Conservation (phyloP, 305 asterid species). For the Lippia alba region DNA sequence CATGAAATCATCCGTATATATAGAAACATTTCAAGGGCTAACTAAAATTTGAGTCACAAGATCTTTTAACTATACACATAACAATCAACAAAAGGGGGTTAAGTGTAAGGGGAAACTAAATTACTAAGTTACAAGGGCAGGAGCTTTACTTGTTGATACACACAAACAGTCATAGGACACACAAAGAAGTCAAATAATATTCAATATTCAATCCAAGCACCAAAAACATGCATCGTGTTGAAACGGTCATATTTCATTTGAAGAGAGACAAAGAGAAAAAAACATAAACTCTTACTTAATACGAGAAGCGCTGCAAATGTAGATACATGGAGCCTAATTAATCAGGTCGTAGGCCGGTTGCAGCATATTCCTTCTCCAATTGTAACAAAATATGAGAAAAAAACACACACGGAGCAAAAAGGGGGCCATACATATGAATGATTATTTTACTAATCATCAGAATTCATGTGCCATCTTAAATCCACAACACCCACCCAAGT, state of each 20-base stretch:
- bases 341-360: slow-evolving; percentile 51
- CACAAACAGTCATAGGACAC: slow-evolving; percentile 1
- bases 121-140: background rate
- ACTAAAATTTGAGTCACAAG: too few relatives aligned
- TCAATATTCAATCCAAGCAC: background rate
- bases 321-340: slow-evolving; percentile 43
- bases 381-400: slow-evolving; percentile 37
- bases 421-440: slow-evolving; percentile 24
- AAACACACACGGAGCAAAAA: slow-evolving; percentile 10
- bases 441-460: slow-evolving; percentile 4
- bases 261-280: background rate
- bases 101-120: too few relatives aligned
- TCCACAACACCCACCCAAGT: too few relatives aligned
- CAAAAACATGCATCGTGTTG: slow-evolving; percentile 8
- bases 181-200: background rate
- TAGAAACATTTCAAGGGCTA: too few relatives aligned
- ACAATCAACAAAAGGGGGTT: too few relatives aligned
- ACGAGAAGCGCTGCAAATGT: slow-evolving; percentile 35
- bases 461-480: too few relatives aligned
- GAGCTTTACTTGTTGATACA: background rate
- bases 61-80: too few relatives aligned
- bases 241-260: slow-evolving; percentile 22
- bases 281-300: slow-evolving; percentile 43
- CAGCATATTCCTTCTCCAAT: slow-evolving; percentile 48
- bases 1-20: too few relatives aligned